phyloP scores from a whole-genome alignment of 805 yeast species.

The Lachancea lanzarotensis region DNA sequence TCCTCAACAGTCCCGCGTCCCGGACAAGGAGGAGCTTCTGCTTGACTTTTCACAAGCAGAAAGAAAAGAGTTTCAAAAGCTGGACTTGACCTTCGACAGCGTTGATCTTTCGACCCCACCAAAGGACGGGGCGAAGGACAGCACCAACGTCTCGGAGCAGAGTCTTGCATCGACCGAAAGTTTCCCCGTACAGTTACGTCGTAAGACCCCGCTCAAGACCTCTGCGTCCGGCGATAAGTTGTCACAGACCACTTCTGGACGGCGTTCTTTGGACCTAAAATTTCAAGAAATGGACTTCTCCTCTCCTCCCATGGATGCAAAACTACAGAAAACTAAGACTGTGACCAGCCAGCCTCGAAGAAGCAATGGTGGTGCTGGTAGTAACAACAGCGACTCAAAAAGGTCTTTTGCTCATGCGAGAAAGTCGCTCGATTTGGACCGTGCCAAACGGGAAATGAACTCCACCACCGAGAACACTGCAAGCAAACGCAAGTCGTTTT shows the following conservation, averaged over 20 bases:
- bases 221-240: neutral
- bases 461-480: slow-evolving; percentile 11
- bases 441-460: slow-evolving; percentile 21
- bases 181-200: slow-evolving; percentile 20
- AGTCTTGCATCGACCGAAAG: slow-evolving; percentile 26
- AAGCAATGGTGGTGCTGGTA: slow-evolving; percentile 8
- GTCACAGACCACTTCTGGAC: neutral
- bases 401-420: slow-evolving; percentile 24
- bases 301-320: slow-evolving; percentile 13
- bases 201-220: neutral
- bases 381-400: slow-evolving; percentile 9
- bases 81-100: slow-evolving; percentile 10
- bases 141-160: slow-evolving; percentile 9
- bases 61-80: slow-evolving; percentile 6
- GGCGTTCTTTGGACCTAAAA: slow-evolving; percentile 24
- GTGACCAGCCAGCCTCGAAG: slow-evolving; percentile 3
- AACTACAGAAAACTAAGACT: slow-evolving; percentile 3
- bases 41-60: slow-evolving; percentile 13
- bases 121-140: slow-evolving; percentile 7
- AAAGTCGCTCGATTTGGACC: slow-evolving; percentile 28
- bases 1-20: slow-evolving; percentile 4
- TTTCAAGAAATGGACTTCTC: slow-evolving; percentile 22
- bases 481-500: slow-evolving; percentile 24
- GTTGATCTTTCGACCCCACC: slow-evolving; percentile 10
- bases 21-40: slow-evolving; percentile 9